Conservation (phyloP, 2,329 filamentous ascomycete genomes). For the Botrytis tulipae region DNA sequence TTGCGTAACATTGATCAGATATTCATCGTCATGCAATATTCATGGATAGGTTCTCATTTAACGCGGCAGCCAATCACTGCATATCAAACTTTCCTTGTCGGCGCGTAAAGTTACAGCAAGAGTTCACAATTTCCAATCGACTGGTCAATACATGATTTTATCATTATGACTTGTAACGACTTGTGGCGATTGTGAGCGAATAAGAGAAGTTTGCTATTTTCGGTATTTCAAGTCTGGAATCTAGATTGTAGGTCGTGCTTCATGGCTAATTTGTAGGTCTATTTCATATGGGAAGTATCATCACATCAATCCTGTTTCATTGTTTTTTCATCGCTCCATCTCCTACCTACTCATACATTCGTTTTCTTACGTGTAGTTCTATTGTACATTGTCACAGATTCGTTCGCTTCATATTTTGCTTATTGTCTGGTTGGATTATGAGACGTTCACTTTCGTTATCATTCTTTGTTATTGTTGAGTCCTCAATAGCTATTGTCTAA, state of each 20-base stretch:
- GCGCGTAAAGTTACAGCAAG: slow-evolving; percentile 37
- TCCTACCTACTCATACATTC: slow-evolving; percentile 19
- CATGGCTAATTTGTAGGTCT: slow-evolving; percentile 20
- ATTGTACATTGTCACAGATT: slow-evolving; percentile 25
- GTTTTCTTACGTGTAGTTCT: slow-evolving; percentile 17
- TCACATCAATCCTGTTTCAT: slow-evolving; percentile 29
- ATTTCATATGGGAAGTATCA: slow-evolving; percentile 11
- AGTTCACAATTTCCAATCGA: slow-evolving; percentile 15
- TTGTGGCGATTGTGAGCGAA: slow-evolving; percentile 34
- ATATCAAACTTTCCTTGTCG: slow-evolving; percentile 21
- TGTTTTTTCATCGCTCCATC: slow-evolving; percentile 18
- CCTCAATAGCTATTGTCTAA: slow-evolving; percentile 20
- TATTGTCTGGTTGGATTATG: slow-evolving; percentile 15
- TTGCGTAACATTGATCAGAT: slow-evolving; percentile 6
- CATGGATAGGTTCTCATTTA: slow-evolving; percentile 4
- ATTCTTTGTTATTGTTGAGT: slow-evolving; percentile 23
- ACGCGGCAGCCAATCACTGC: slow-evolving; percentile 27
- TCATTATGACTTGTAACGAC: slow-evolving; percentile 23
- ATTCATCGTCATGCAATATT: neutral
- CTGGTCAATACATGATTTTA: slow-evolving; percentile 23
- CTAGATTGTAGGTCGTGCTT: slow-evolving; percentile 23
- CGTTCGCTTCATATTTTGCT: slow-evolving; percentile 7
- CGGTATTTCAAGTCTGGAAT: slow-evolving; percentile 20
- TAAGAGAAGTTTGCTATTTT: slow-evolving; percentile 30
- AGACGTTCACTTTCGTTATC: slow-evolving; percentile 24